Conservation (phyloP, 2,329 filamentous ascomycete species). For the Claviceps sp. region DNA sequence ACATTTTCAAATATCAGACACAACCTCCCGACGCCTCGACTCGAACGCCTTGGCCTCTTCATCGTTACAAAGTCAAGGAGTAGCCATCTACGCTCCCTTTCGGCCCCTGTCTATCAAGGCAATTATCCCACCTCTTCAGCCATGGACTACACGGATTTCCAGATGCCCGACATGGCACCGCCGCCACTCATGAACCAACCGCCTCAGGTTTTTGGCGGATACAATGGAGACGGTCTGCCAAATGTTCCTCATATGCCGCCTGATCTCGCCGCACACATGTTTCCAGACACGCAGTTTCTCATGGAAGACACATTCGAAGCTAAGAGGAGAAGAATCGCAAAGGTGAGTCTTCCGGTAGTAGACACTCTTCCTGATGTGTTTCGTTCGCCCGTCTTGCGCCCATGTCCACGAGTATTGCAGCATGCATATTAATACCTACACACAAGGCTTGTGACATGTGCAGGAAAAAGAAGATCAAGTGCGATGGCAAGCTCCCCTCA, state of each 20-base stretch:
- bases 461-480: constrained; percentile 94
- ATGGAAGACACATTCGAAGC: constrained; percentile 63
- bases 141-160: constrained; percentile 41
- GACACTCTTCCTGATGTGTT: too few relatives aligned
- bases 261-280: constrained; percentile 47
- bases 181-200: constrained; percentile 52
- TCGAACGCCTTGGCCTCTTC: too few relatives aligned
- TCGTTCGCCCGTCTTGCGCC: background rate
- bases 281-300: constrained; percentile 40
- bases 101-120: too few relatives aligned
- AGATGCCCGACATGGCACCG: constrained; percentile 41
- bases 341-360: constrained; percentile 39
- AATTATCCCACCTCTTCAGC: background rate
- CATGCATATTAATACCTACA: background rate
- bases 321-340: constrained; percentile 78
- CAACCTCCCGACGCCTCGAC: too few relatives aligned
- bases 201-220: constrained; percentile 56
- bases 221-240: constrained; percentile 45
- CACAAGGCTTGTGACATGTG: constrained; percentile 86
- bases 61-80: too few relatives aligned
- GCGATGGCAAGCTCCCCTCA: constrained; percentile 86
- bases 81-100: too few relatives aligned
- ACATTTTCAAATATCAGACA: too few relatives aligned
- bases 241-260: constrained; percentile 37
- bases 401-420: background rate